Conservation (phyloP, 2,329 filamentous ascomycete genomes). For the Pezicula radicicola region DNA sequence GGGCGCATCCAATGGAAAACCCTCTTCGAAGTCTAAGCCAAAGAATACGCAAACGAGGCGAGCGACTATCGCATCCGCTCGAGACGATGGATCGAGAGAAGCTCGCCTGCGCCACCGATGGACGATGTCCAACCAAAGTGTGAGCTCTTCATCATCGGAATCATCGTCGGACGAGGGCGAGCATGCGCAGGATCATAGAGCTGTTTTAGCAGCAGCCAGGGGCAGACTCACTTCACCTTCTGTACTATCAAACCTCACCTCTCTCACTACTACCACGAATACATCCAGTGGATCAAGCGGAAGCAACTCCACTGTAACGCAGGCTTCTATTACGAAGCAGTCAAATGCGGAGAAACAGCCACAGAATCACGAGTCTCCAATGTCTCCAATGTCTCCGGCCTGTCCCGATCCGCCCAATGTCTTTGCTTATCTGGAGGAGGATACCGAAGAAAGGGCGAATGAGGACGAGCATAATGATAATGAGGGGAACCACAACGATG, state of each 20-base stretch:
- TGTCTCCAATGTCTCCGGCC: constrained; percentile 24
- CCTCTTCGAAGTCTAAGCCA: constrained; percentile 12
- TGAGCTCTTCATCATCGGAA: constrained; percentile 15
- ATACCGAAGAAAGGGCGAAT: constrained; percentile 5
- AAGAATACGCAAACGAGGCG: constrained; percentile 16
- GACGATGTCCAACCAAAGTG: constrained; percentile 13
- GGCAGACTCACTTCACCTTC: constrained; percentile 28
- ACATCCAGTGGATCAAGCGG: constrained; percentile 37
- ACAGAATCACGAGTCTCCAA: constrained; percentile 4
- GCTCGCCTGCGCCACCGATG: constrained; percentile 13
- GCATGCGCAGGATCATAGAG: constrained; percentile 18
- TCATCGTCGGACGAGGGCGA: constrained; percentile 19
- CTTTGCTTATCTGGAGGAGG: constrained; percentile 20
- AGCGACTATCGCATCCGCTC: constrained; percentile 8
- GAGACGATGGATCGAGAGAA: constrained; percentile 13
- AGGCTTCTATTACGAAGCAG: constrained; percentile 25
- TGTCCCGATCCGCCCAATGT: constrained; percentile 26
- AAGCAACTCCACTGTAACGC: constrained; percentile 39
- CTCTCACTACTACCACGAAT: constrained; percentile 26
- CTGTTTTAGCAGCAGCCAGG: constrained; percentile 19
- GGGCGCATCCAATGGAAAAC: constrained; percentile 6
- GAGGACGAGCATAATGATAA: constrained; percentile 6
- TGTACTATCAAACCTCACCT: constrained; percentile 28
- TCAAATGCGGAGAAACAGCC: constrained; percentile 12
- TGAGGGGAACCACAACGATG: constrained; percentile 1